Percentiles rank a stretch among this genome's conserved stretches.
Evolutionary conservation across 1,284 basidiomycete species (phyloP).

Genomic region (Mrakiaceae sp.): DNA sequence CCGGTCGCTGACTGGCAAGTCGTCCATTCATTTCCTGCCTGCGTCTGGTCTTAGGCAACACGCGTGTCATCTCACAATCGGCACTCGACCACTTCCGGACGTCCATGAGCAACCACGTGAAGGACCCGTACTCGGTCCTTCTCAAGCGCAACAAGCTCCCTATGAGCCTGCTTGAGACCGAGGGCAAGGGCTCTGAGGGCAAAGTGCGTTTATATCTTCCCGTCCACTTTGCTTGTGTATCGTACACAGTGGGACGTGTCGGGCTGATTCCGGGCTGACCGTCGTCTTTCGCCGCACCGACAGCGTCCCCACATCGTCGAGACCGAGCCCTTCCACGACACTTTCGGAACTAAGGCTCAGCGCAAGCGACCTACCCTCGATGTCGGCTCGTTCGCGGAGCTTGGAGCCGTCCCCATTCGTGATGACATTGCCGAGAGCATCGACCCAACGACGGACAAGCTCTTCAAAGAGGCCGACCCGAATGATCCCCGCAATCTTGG

Average conservation of each 20-base stretch:
- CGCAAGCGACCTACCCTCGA: conserved; percentile 76
- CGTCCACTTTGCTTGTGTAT: conserved; percentile 5
- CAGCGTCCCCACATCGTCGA: conserved; percentile 83
- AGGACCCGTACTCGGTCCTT: conserved; percentile 89
- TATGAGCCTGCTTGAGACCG: conserved; percentile 83
- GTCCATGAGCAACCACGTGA: conserved; percentile 60
- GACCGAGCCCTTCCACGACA: conserved; percentile 81
- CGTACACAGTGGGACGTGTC: background rate
- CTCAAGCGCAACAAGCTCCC: conserved; percentile 85
- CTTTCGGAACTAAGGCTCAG: conserved; percentile 87
- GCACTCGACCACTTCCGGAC: conserved; percentile 90
- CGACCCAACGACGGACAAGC: background rate
- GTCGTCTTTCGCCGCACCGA: background rate
- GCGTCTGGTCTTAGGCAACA: conserved; percentile 56
- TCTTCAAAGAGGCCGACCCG: conserved; percentile 10
- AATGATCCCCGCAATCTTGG: conserved; percentile 16
- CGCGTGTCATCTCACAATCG: conserved; percentile 91
- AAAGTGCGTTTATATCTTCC: conserved; percentile 45
- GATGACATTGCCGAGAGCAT: conserved; percentile 19
- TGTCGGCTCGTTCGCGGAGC: conserved; percentile 75
- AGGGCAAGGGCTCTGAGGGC: conserved; percentile 59
- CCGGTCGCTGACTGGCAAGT: background rate
- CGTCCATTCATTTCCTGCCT: background rate
- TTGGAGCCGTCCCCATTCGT: conserved; percentile 39
- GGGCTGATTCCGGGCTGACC: background rate